Conservation (phyloP, 164 flowering plant genomes). For the Macadamia tetraphylla region DNA sequence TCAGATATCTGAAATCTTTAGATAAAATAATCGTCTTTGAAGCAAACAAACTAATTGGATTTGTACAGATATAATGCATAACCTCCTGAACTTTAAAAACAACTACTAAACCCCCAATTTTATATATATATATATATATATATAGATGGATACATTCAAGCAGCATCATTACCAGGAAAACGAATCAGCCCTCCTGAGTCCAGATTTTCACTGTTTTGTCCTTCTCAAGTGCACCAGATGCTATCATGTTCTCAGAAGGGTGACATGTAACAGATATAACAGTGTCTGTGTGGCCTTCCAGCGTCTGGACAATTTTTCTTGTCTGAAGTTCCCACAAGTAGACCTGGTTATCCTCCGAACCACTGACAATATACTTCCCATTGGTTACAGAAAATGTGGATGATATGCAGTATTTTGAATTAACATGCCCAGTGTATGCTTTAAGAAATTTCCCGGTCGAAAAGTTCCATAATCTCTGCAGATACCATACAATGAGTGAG, state of each 20-base stretch:
- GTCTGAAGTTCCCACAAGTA: slow-evolving; percentile 91
- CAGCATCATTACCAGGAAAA: slow-evolving; percentile 3
- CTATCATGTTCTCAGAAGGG: slow-evolving; percentile 77
- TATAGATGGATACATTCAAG: neutral
- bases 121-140: no score
- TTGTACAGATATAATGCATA: no score
- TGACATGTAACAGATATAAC: slow-evolving; percentile 83
- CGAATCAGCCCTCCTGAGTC: slow-evolving; percentile 47
- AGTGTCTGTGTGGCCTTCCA: slow-evolving; percentile 84
- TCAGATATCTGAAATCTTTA: no score
- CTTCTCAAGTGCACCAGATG: slow-evolving; percentile 78
- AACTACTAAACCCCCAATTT: no score
- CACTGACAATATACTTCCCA: slow-evolving; percentile 82
- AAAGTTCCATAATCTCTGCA: slow-evolving; percentile 92
- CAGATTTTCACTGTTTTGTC: slow-evolving; percentile 74
- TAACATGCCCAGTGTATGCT: slow-evolving; percentile 87
- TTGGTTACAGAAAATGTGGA: slow-evolving; percentile 74
- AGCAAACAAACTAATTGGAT: no score
- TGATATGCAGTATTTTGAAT: slow-evolving; percentile 75
- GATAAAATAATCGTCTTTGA: no score
- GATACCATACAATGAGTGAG: slow-evolving; percentile 3
- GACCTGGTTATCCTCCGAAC: slow-evolving; percentile 80
- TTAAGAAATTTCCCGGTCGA: slow-evolving; percentile 79
- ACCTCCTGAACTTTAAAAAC: no score
- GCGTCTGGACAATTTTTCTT: slow-evolving; percentile 72